phyloP scores from a whole-genome alignment of 2,329 filamentous ascomycete genomes.

The Phaeosphaeriaceae sp. region DNA sequence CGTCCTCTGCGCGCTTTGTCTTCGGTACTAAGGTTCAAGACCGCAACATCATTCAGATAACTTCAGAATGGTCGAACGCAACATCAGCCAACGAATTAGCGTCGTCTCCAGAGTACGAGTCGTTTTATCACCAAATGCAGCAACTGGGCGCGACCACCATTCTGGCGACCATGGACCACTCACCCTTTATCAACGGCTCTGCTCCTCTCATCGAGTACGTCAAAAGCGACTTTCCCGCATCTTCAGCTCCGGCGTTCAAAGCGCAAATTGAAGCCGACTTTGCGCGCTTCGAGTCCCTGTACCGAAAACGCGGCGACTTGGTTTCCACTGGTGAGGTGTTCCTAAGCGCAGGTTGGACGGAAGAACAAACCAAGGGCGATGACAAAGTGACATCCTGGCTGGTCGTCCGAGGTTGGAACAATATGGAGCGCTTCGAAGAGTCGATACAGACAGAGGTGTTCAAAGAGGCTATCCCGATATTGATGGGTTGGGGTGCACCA shows the following conservation, averaged over 20 bases:
- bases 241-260: neutral
- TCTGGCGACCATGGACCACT: neutral
- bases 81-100: neutral
- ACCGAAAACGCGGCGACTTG: neutral
- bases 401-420: neutral
- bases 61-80: neutral
- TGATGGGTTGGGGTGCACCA: neutral
- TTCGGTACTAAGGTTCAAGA: neutral
- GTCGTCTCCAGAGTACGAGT: neutral
- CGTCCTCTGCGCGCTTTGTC: neutral
- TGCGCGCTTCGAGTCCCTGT: neutral
- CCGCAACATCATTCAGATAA: neutral
- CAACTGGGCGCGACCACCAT: neutral
- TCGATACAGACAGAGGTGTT: neutral
- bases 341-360: neutral
- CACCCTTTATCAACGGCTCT: neutral
- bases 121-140: neutral
- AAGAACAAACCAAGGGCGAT: neutral
- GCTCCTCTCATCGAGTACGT: neutral
- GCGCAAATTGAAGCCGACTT: neutral
- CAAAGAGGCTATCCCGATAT: neutral
- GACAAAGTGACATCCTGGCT: neutral
- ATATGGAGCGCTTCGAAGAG: neutral
- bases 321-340: neutral
- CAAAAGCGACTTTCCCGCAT: neutral